phyloP scores from a whole-genome alignment of 2,329 filamentous ascomycete genomes.

The Alternaria gaisen region DNA sequence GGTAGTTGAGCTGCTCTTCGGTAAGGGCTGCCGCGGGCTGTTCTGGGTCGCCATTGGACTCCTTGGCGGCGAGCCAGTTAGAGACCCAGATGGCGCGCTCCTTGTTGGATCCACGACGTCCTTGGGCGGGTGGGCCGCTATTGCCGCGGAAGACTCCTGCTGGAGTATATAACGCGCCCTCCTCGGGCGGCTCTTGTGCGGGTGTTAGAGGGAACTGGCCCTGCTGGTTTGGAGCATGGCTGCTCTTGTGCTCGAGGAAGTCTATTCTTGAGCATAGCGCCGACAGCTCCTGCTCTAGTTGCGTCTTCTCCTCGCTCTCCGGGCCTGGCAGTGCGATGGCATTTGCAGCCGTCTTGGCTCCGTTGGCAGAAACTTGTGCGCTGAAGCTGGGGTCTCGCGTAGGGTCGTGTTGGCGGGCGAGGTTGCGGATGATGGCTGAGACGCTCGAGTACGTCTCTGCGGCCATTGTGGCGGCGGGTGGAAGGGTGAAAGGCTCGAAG shows the following conservation, averaged over 20 bases:
- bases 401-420: conserved; percentile 59
- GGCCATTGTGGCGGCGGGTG: conserved; percentile 41
- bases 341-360: conserved; percentile 51
- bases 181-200: conserved; percentile 68
- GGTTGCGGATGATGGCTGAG: conserved; percentile 57
- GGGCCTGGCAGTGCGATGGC: conserved; percentile 79
- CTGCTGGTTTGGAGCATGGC: conserved; percentile 66
- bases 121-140: conserved; percentile 38
- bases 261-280: conserved; percentile 81
- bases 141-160: conserved; percentile 46
- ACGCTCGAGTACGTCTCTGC: conserved; percentile 50
- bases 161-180: conserved; percentile 63
- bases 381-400: conserved; percentile 55
- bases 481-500: conserved; percentile 31
- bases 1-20: conserved; percentile 82
- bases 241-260: conserved; percentile 81
- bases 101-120: conserved; percentile 45
- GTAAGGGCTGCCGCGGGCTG: conserved; percentile 67
- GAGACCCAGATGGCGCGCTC: conserved; percentile 57
- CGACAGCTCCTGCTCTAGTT: conserved; percentile 83
- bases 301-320: conserved; percentile 76
- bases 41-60: conserved; percentile 58
- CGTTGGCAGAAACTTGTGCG: conserved; percentile 52
- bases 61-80: conserved; percentile 64
- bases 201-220: conserved; percentile 77